Conservation (phyloP, 768 basidiomycete species). For the Suillus weaverae region DNA sequence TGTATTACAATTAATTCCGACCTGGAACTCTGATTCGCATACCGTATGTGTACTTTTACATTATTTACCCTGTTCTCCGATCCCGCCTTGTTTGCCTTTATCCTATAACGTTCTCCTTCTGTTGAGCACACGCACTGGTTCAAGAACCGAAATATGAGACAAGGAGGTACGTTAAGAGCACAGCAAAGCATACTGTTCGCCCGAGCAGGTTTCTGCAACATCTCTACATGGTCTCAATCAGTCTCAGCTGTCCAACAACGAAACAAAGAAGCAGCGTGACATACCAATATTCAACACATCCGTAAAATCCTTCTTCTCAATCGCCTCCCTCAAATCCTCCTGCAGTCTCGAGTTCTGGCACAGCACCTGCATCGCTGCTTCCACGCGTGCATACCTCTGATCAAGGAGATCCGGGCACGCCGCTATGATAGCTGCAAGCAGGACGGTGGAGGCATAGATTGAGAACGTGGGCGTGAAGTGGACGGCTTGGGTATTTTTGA, state of each 20-base stretch:
- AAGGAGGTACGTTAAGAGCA: background rate
- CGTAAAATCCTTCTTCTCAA: background rate
- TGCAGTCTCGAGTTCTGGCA: background rate
- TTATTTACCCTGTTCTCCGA: background rate
- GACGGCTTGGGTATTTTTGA: background rate
- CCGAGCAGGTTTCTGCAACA: background rate
- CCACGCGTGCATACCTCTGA: conserved; percentile 1
- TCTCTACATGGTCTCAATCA: background rate
- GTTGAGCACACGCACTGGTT: background rate
- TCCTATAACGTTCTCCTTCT: conserved; percentile 1
- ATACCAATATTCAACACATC: background rate
- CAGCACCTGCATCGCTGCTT: background rate
- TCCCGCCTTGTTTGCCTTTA: background rate
- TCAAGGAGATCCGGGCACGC: conserved; percentile 2
- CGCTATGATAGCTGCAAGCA: background rate
- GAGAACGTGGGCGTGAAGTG: background rate
- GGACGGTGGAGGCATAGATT: conserved; percentile 1
- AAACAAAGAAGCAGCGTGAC: background rate
- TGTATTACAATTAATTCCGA: background rate
- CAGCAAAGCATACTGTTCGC: background rate
- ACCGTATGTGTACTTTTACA: background rate
- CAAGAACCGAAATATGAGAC: background rate
- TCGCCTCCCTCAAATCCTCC: conserved; percentile 1
- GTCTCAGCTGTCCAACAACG: background rate
- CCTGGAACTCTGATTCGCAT: background rate